Conservation (phyloP, 2,329 filamentous ascomycete species). For the Apiospora arundinis region DNA sequence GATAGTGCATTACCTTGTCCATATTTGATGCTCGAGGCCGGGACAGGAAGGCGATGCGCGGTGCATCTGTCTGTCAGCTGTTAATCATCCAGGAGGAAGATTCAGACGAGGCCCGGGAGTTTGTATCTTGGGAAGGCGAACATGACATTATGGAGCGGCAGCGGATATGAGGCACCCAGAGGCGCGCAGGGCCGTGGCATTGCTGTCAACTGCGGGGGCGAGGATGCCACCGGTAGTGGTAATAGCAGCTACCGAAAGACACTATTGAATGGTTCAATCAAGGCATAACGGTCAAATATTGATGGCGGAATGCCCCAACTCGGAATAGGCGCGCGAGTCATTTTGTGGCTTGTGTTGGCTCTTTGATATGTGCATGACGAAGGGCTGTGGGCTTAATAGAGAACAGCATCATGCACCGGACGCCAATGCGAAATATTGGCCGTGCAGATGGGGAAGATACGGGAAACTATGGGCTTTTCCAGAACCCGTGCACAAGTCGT, state of each 20-base stretch:
- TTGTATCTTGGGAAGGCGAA: not conserved
- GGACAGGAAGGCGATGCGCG: not conserved
- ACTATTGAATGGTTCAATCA: slow-evolving; percentile 12
- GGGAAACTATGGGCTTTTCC: slow-evolving; percentile 13
- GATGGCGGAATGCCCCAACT: slow-evolving; percentile 12
- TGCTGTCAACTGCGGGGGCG: slow-evolving; percentile 15
- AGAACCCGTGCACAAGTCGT: not conserved
- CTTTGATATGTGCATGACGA: slow-evolving; percentile 18
- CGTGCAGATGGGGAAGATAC: slow-evolving; percentile 4
- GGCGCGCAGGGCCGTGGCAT: not conserved
- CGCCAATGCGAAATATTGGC: slow-evolving; percentile 7
- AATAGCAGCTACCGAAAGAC: not conserved
- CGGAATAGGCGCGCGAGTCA: slow-evolving; percentile 7
- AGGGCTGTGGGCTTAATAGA: slow-evolving; percentile 10
- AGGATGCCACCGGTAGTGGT: slow-evolving; percentile 11
- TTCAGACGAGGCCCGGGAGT: not conserved
- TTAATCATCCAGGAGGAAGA: not conserved
- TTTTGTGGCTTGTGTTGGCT: slow-evolving; percentile 16
- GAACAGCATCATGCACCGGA: slow-evolving; percentile 9
- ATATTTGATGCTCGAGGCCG: not conserved
- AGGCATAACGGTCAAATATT: slow-evolving; percentile 8
- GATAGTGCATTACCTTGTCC: not conserved
- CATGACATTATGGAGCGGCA: not conserved
- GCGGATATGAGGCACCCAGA: slow-evolving; percentile 11
- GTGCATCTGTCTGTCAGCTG: not conserved